Evolutionary conservation across 257 asterid genomes (phyloP).

Genomic region (Osmanthus fragrans): DNA sequence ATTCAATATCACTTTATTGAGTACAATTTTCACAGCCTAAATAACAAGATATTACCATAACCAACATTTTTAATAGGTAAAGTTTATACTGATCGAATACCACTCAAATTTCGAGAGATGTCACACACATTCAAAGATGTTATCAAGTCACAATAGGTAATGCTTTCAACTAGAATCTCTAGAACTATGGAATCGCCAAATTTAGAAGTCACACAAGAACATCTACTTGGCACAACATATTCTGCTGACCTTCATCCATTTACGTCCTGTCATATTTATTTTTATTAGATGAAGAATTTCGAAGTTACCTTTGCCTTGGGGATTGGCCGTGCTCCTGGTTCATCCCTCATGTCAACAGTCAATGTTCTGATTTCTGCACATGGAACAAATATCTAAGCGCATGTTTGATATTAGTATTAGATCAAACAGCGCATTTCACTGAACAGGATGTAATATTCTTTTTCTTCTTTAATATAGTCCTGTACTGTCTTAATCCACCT

Average conservation of each 20-base stretch:
- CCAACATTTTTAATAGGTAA: neutral
- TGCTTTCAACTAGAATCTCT: neutral
- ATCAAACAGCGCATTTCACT: neutral
- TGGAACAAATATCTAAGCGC: neutral
- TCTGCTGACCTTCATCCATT: neutral
- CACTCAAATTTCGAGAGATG: neutral
- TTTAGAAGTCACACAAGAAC: neutral
- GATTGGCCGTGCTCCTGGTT: constrained; percentile 57
- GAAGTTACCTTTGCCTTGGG: constrained; percentile 69
- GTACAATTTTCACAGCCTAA: neutral
- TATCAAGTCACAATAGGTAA: neutral
- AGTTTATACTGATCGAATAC: neutral
- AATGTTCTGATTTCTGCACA: constrained; percentile 62
- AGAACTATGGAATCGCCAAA: neutral
- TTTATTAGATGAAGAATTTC: neutral
- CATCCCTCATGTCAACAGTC: constrained; percentile 74
- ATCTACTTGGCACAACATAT: neutral
- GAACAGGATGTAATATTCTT: neutral
- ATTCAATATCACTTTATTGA: neutral
- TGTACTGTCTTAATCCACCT: neutral
- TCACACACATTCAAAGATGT: neutral
- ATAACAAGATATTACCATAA: neutral
- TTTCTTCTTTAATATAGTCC: neutral
- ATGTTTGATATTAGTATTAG: neutral
- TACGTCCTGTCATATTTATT: neutral